These are phyloP conservation scores for Anisogramma anomala DNA, from an alignment of 2,329 filamentous ascomycete species.

Conservation along the genomic window DNA sequence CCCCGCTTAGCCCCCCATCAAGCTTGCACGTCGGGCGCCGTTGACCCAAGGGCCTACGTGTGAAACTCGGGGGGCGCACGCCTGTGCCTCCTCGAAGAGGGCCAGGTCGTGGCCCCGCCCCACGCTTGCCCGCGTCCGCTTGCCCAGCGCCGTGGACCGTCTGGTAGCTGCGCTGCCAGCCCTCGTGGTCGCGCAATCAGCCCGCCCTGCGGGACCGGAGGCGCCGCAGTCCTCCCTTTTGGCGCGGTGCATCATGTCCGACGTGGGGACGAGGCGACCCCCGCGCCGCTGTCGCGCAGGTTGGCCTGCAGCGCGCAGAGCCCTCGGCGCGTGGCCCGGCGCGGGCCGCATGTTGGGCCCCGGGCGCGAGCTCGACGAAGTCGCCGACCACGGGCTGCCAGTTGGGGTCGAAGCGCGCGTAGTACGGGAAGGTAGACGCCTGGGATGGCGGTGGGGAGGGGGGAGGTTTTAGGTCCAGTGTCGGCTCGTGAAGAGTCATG, in stretches of 20 bases:
- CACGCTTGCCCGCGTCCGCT: constrained; percentile 13
- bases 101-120: constrained; percentile 15
- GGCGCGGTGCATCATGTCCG: constrained; percentile 24
- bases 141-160: constrained; percentile 21
- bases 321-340: constrained; percentile 18
- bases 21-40: background rate
- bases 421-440: constrained; percentile 15
- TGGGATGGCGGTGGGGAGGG: no score
- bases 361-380: constrained; percentile 16
- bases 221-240: constrained; percentile 21
- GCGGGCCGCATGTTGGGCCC: constrained; percentile 17
- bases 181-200: constrained; percentile 22
- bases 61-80: background rate
- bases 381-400: constrained; percentile 17
- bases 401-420: constrained; percentile 14
- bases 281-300: constrained; percentile 21
- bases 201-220: constrained; percentile 23
- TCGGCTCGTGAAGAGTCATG: no score
- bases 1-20: background rate
- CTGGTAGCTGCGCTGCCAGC: constrained; percentile 24
- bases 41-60: background rate
- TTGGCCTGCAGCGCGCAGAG: constrained; percentile 24
- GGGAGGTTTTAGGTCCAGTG: no score
- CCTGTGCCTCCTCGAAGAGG: background rate
- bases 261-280: constrained; percentile 25